Evolutionary conservation across 257 asterid species (phyloP), one percentile per base, ranked within the genome.

Genomic region (Solanum arcanum): DNA sequence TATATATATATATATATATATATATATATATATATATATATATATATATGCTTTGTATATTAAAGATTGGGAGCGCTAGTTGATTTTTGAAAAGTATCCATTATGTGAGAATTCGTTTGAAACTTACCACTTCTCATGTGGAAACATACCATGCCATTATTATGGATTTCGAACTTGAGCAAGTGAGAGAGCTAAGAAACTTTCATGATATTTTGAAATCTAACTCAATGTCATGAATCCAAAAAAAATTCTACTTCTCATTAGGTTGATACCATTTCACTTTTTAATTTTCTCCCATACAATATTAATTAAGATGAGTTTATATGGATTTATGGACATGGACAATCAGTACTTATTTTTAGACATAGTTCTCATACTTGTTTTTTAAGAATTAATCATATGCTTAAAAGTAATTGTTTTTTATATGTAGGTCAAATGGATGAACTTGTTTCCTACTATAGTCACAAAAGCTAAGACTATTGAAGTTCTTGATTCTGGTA

Each of bases 371-470:
- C 12, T 12, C 86, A 5, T 59, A 15, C 20, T 84, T 18, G 39
- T 37, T 29, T 2, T 37, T 23, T 11, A 74, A 3, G 7, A 29
- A 44, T 42, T 20, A 12, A 25, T 66, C 20, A 27, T 25, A 25
- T 27, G 27, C 73, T 66, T 29, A 25, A 69, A 13, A 49, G 8
- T 64, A 18, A 6, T 15, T 3, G 10, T 41, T 80, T n/a, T 60
- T 18, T 69, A 56, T 80, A 84, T 90, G 82, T 91, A 95, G 98
- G 83, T 89, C 77, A 93, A 93, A 87, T 94, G 94, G 96, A 90
- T 87, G 91, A 94, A 93, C 16, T 64, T 92, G 89, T 93, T 96
- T 87, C 94, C 96, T 60, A 90, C 93, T 13, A 91, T 94, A 44
- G 94, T 94, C 87, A 89, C 89, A 6, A 87, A 91, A 83, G 95